Conservation (phyloP, 306 rosid species). For the Prunus davidiana region DNA sequence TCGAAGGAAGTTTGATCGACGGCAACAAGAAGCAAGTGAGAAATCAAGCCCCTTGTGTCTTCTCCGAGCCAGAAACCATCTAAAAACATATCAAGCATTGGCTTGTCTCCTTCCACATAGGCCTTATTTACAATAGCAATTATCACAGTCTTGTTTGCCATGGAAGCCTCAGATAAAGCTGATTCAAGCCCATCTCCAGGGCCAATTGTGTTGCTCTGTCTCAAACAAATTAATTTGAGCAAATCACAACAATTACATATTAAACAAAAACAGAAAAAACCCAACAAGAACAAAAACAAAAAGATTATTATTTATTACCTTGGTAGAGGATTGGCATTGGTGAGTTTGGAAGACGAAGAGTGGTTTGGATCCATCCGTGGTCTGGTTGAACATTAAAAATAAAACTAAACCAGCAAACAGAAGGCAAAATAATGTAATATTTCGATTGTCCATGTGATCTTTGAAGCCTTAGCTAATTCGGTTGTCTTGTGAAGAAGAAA, state of each 20-base stretch:
- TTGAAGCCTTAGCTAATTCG: neutral
- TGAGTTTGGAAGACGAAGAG: neutral
- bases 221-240: neutral
- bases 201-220: neutral
- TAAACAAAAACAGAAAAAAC: too few species aligned
- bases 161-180: conserved; percentile 24
- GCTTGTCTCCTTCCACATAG: conserved; percentile 28
- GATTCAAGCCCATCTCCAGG: conserved; percentile 12
- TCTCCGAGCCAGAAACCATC: conserved; percentile 35
- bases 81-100: conserved; percentile 34
- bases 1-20: conserved; percentile 26
- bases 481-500: neutral
- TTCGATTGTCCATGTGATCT: neutral
- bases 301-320: neutral
- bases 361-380: neutral
- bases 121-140: conserved; percentile 31
- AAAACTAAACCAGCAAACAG: neutral
- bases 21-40: conserved; percentile 29
- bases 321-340: neutral
- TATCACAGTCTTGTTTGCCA: conserved; percentile 18
- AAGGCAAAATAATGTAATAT: neutral
- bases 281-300: neutral
- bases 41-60: conserved; percentile 16
- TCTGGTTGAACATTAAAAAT: neutral
- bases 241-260: neutral